phyloP scores from a whole-genome alignment of 2,329 filamentous ascomycete genomes.

The Neonectria ditissima region DNA sequence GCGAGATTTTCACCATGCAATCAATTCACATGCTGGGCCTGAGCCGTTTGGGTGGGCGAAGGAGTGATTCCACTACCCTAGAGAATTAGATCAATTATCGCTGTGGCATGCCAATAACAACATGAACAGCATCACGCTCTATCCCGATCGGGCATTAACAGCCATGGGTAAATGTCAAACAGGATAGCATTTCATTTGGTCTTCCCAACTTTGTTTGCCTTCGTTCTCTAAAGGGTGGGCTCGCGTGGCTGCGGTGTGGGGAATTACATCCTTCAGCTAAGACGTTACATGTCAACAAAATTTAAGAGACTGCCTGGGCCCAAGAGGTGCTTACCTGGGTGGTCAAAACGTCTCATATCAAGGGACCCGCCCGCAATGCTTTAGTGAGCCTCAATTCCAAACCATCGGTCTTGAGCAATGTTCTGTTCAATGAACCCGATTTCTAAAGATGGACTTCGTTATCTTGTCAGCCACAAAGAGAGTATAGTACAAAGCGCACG shows the following conservation, averaged over 20 bases:
- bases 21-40: conserved; percentile 17
- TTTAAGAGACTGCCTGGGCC: conserved; percentile 8
- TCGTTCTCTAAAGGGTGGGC: not conserved
- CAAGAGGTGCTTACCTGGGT: not conserved
- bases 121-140: no score
- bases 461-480: not conserved
- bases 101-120: not conserved
- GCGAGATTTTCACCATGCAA: conserved; percentile 36
- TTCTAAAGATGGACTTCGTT: not conserved
- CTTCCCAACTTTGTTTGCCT: not conserved
- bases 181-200: not conserved
- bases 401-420: not conserved
- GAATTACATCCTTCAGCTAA: not conserved
- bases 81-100: not conserved
- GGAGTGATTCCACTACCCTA: not conserved
- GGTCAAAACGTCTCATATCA: not conserved
- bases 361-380: conserved; percentile 6
- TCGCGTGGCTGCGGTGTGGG: not conserved
- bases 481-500: no score
- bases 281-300: conserved; percentile 15
- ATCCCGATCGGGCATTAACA: not conserved
- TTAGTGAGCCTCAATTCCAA: not conserved
- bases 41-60: not conserved
- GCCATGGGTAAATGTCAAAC: not conserved
- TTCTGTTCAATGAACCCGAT: not conserved